Evolutionary conservation across 2,329 filamentous ascomycete genomes (phyloP).

Genomic region (Neurospora sp.): DNA sequence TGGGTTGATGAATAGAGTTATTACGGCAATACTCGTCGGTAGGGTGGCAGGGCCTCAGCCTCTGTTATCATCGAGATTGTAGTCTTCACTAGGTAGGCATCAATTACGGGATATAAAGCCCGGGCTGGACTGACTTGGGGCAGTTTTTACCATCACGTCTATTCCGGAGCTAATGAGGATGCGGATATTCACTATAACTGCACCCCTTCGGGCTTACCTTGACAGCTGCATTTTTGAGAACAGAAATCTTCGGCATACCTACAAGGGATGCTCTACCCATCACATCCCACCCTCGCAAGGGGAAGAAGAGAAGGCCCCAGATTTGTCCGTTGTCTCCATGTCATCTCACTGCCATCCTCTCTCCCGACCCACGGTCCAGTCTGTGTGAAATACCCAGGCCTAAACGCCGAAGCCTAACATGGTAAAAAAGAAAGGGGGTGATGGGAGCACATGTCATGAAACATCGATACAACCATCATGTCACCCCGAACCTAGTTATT

Average conservation of each 20-base stretch:
- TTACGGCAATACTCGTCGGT: neutral
- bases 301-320: neutral
- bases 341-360: neutral
- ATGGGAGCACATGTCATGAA: neutral
- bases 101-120: neutral
- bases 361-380: neutral
- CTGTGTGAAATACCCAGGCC: neutral
- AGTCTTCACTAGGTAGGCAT: neutral
- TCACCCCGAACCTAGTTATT: neutral
- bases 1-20: neutral
- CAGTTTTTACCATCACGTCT: neutral
- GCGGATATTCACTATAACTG: neutral
- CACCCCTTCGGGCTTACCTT: neutral
- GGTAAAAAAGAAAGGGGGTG: neutral
- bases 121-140: neutral
- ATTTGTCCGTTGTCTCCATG: neutral
- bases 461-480: neutral
- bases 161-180: neutral
- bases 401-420: neutral
- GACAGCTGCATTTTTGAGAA: neutral
- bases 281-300: neutral
- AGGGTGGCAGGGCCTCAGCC: neutral
- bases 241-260: neutral
- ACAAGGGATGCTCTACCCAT: neutral
- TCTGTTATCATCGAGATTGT: neutral